Evolutionary conservation across 2,329 filamentous ascomycete species (phyloP).

Genomic region (Phyllosticta citrichinensis): DNA sequence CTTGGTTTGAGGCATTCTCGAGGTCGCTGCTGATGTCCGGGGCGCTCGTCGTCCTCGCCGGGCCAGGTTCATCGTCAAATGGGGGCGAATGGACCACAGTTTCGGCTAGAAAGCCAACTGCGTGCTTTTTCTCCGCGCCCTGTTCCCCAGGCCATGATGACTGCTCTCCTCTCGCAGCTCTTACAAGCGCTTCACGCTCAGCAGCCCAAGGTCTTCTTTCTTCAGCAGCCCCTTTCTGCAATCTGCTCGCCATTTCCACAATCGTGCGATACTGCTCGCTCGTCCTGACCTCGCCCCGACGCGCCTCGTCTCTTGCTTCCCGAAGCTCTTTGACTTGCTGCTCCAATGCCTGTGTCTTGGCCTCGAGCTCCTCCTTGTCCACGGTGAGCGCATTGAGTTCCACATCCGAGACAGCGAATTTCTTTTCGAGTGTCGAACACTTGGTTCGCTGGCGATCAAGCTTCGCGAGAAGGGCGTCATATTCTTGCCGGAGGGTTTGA

Average conservation of each 20-base stretch:
- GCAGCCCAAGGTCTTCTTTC: constrained; percentile 33
- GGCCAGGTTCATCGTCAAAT: not conserved
- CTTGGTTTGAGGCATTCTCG: constrained; percentile 13
- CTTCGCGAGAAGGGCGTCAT: constrained; percentile 42
- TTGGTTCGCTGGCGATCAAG: constrained; percentile 41
- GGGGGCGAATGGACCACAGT: not conserved
- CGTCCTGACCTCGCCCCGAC: constrained; percentile 32
- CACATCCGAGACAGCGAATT: constrained; percentile 26
- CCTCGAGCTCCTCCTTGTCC: constrained; percentile 40
- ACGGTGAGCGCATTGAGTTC: constrained; percentile 41
- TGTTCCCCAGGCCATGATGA: not conserved
- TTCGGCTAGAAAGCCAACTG: not conserved
- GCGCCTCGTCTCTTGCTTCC: constrained; percentile 37
- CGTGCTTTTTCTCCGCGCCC: not conserved
- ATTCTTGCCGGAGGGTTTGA: constrained; percentile 45
- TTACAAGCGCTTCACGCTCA: constrained; percentile 30
- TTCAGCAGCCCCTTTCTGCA: constrained; percentile 35
- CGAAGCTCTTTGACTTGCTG: constrained; percentile 39
- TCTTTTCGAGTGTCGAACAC: constrained; percentile 39
- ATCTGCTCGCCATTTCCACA: constrained; percentile 38
- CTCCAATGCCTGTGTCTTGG: constrained; percentile 39
- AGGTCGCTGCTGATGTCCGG: not conserved
- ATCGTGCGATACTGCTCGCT: constrained; percentile 42
- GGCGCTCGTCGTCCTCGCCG: not conserved
- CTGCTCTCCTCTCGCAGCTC: constrained; percentile 13